Evolutionary conservation across 768 basidiomycete genomes (phyloP), one percentile per base, ranked within the genome.

Genomic region (Russula griseocarnosa): DNA sequence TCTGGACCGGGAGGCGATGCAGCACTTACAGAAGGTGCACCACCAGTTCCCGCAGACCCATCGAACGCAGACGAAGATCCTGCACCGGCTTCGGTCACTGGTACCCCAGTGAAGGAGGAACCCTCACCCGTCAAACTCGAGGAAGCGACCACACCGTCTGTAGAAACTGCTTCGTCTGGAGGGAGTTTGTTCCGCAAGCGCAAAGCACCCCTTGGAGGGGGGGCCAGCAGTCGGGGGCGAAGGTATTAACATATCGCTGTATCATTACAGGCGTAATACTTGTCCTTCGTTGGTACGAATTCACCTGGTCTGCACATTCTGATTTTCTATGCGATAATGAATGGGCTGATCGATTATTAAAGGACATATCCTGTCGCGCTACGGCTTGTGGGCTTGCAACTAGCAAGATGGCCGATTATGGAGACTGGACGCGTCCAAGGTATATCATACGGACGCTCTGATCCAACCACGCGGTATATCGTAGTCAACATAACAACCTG

Each of bases 181-280:
- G 61, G 59, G 11, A 67, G 67, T 44, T 28, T 67, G 24, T 68
- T 68, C 59, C 61, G 62, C 42, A 68, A 67, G 58, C 67, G 66
- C 11, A 67, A 63, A 40, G 44, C 61, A 32, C 66, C 66, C 11
- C 54, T 24, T n/a, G 44, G 65, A 22, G 61, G 66, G n/a, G 66
- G 58, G 6, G 30, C 50, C 6, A 61, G 60, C 30, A 60, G 40
- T 50, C 66, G 58, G 18, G 67, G 65, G 34, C 67, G 65, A 49
- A 61, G 67, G 42, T 62, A 55, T 47, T 68, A 63, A 20, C 10
- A 34, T 47, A 18, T 26, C 16, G 9, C 11, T n/a, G 11, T 46
- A n/a, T 34, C 6, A 38, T 36, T 20, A 13, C 28, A 3, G 11
- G 14, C 22, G 10, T 50, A 40, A 51, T 56, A 22, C 14, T n/a